Evolutionary conservation across 129 eudicot species (phyloP), one percentile per base, ranked within the genome.

Genomic region (Chrysanthemum lavandulifolium): DNA sequence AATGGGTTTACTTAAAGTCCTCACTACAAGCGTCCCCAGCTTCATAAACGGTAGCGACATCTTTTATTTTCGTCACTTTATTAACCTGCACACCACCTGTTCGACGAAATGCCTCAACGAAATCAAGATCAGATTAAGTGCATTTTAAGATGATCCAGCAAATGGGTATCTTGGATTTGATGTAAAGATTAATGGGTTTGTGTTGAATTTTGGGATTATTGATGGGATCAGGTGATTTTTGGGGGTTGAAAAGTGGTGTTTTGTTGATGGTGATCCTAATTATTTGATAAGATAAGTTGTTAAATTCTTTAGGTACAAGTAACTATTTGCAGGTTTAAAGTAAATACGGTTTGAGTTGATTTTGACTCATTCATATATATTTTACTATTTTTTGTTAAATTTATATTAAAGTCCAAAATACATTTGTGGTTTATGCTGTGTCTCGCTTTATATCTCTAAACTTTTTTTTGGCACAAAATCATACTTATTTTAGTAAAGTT

Each of bases 1-100:
- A 13, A 90, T 82, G 80, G 98, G 97, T 73, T 90, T 94, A 82
- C 97, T 90, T n/a, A 90, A 75, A 64, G 97, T 89, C 76, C 81
- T 87, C 47, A 90, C 36, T 45, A 83, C 91, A 48, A 94, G 93
- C 21, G 96, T 90, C 61, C 96, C 93, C 16, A 94, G 91, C 84
- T 94, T 94, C 71, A 90, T 67, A 0, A 87, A 68, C 47, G 98
- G 98, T 56, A 90, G 85, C 66, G 86, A 81, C 89, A 89, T 85
- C 49, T 11, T 78, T 73, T 61, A 61, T 9, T 67, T 76, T 29
- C 62, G 61, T 68, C 73, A 55, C 58, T 71, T 55, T 65, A 65
- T 25, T 23, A 25, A 19, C 13, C 64, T 6, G 72, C 77, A 54
- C 73, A 63, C 68, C 51, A 70, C 6, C 4, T 77, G 81, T 70